phyloP scores from a whole-genome alignment of 2,329 filamentous ascomycete genomes.

The Phaeosphaeria sp. region DNA sequence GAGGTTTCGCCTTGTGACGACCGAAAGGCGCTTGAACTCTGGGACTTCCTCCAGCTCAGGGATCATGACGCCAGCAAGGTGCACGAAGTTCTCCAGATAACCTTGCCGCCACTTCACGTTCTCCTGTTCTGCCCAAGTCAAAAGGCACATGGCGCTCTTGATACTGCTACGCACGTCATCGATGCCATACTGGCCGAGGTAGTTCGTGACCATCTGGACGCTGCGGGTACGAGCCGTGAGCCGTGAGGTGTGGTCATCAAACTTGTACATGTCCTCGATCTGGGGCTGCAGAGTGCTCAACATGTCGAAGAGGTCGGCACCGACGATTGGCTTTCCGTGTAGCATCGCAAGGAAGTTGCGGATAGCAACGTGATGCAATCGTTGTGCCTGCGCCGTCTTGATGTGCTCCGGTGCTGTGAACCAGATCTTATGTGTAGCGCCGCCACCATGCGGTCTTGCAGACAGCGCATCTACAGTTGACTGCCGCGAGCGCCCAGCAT shows the following conservation, averaged over 20 bases:
- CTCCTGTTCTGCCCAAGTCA: constrained; percentile 71
- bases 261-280: constrained; percentile 62
- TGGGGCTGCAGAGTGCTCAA: constrained; percentile 68
- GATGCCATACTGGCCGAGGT: constrained; percentile 65
- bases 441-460: constrained; percentile 10
- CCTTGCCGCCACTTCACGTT: constrained; percentile 70
- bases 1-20: constrained; percentile 68
- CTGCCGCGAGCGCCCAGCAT: constrained; percentile 10
- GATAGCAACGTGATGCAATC: constrained; percentile 69
- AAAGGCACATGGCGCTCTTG: constrained; percentile 65
- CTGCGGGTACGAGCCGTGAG: constrained; percentile 53
- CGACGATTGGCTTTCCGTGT: constrained; percentile 70
- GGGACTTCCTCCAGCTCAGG: constrained; percentile 55
- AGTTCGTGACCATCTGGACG: constrained; percentile 66
- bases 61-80: constrained; percentile 67
- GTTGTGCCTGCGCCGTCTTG: constrained; percentile 54
- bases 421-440: constrained; percentile 61
- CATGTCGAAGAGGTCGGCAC: constrained; percentile 68
- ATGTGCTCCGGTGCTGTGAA: constrained; percentile 64
- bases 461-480: constrained; percentile 22
- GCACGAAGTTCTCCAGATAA: constrained; percentile 72
- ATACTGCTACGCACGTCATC: constrained; percentile 70
- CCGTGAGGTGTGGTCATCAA: constrained; percentile 44
- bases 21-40: constrained; percentile 66
- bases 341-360: constrained; percentile 73